Base-by-base conservation (phyloP, 345 rosid genomes). In the Gossypium rotundifolium region DNA sequence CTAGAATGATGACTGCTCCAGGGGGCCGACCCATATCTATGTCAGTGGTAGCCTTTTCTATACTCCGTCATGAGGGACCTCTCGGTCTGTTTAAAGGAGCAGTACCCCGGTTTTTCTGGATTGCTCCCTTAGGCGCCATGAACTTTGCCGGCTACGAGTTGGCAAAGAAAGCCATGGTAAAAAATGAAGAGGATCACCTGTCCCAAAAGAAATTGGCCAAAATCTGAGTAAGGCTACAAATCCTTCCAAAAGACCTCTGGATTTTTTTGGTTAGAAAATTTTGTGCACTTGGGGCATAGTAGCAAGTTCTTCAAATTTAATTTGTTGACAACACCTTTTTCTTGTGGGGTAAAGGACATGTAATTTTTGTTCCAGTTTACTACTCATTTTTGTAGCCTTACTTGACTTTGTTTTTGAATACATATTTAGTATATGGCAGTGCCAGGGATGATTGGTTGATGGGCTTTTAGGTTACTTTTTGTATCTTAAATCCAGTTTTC, bases 91-190 rank as follows among this genome's bases (percentile, higher is more conserved):
- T 95, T 66, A 95, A 95, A 79, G 99, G 99, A 80, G 99, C 98
- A 46, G 82, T 91, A 42, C 98, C 99, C 11, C 83, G 99, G 60
- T 95, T 95, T 80, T 93, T 95, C 85, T 95, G 99, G 99, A 90
- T 95, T 72, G 98, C 99, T 60, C 99, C 99, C 4, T 78, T 95
- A 14, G 99, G 99, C 20, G 99, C 99, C 75, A 95, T 95, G 98
- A 95, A 95, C 85, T 95, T 95, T 80, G 99, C 99, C 8, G 99
- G 99, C 11, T 95, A 95, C 29, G 99, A 95, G 84, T 89, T 95
- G 54, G 89, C 90, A 12, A 86, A 86, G 92, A 94, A 94, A 79
- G 93, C 97, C 64, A 85, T 94, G 96, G 84, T 78, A 79, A 90
- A 88, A 82, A 84, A 84, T 7, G 88, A 86, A 69, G 96, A 88